A percentile compares a stretch with the other conserved stretches of the same genome.
These are phyloP conservation scores for Collariella sp. DNA, from an alignment of 495 filamentous ascomycete species.

Conservation along the genomic window DNA sequence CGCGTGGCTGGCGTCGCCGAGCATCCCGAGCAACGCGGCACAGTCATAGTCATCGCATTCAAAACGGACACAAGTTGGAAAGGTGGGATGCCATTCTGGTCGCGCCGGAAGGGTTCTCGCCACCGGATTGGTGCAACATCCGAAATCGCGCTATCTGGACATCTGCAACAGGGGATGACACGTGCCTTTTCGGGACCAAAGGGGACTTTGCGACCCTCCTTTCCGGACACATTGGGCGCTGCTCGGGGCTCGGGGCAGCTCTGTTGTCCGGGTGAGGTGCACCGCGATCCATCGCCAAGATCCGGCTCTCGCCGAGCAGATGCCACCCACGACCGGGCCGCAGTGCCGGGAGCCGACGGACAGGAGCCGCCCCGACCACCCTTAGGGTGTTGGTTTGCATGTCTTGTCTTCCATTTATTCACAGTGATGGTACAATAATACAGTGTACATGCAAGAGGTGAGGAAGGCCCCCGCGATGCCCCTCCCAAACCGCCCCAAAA, in stretches of 20 bases:
- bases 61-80: neutral
- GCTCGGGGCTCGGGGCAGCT: slow-evolving; percentile 1
- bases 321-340: neutral
- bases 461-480: neutral
- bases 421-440: neutral
- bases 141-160: neutral
- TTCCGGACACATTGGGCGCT: neutral
- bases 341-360: neutral
- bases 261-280: neutral
- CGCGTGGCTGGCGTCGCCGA: neutral
- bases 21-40: neutral
- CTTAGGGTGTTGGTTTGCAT: neutral
- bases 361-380: too few relatives aligned
- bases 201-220: neutral
- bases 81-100: too few relatives aligned
- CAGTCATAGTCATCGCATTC: neutral
- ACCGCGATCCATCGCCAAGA: neutral
- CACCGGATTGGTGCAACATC: neutral
- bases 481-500: slow-evolving; percentile 10
- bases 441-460: slow-evolving; percentile 2
- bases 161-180: neutral
- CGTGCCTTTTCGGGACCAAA: neutral
- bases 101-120: neutral
- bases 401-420: neutral
- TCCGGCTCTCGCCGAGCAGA: neutral